phyloP scores from a whole-genome alignment of 2,329 filamentous ascomycete genomes.

The Fusarium nanum region DNA sequence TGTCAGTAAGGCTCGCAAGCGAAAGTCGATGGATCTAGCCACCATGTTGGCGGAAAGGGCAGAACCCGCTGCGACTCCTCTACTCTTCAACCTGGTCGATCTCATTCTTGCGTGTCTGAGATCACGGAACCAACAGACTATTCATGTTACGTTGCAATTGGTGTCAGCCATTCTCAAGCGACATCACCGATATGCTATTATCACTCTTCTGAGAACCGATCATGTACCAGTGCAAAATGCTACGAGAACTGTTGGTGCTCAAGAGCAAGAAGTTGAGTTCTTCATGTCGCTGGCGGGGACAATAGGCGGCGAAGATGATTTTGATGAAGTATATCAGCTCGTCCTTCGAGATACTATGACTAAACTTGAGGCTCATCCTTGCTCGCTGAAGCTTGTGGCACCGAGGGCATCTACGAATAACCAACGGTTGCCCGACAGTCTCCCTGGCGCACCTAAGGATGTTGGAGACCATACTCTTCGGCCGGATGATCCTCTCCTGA shows the following conservation, averaged over 20 bases:
- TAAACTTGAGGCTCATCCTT: constrained; percentile 77
- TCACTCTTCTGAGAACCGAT: constrained; percentile 78
- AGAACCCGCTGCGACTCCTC: constrained; percentile 79
- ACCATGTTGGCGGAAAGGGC: constrained; percentile 81
- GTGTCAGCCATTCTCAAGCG: constrained; percentile 86
- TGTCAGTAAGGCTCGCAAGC: constrained; percentile 77
- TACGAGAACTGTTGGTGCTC: constrained; percentile 76
- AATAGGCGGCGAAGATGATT: constrained; percentile 75
- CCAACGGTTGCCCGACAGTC: constrained; percentile 67
- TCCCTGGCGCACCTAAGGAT: constrained; percentile 70
- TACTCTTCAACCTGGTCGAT: constrained; percentile 93
- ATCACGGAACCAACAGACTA: constrained; percentile 88
- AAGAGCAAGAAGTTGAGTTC: constrained; percentile 79
- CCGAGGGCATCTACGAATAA: constrained; percentile 68
- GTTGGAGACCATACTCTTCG: constrained; percentile 71
- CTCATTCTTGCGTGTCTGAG: constrained; percentile 86
- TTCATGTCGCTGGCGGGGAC: constrained; percentile 75
- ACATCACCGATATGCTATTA: constrained; percentile 87
- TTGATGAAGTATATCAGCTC: constrained; percentile 78
- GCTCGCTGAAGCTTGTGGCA: constrained; percentile 75
- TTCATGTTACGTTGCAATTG: constrained; percentile 88
- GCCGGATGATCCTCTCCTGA: constrained; percentile 71
- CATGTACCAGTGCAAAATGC: constrained; percentile 64
- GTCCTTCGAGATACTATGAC: constrained; percentile 78
- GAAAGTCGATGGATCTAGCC: constrained; percentile 89